Percentiles rank a stretch among this genome's conserved stretches.
Conservation (phyloP, 441 rosid species). For the Metrosideros polymorpha region DNA sequence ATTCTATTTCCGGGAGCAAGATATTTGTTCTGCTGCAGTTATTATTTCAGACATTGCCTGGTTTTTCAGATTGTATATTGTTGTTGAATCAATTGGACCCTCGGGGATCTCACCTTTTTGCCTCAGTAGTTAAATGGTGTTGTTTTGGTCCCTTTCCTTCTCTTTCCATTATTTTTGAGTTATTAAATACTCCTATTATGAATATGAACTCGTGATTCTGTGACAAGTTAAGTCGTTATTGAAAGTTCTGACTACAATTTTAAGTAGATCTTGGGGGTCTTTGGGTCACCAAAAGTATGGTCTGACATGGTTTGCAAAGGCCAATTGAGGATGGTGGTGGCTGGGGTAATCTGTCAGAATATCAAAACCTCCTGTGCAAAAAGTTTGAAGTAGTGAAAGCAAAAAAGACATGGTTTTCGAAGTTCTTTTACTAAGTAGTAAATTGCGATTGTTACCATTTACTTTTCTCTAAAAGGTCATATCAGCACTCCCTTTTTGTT, state of each 20-base stretch:
- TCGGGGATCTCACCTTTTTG: not conserved
- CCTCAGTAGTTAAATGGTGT: not conserved
- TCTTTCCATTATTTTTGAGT: not conserved
- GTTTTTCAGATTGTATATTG: not conserved
- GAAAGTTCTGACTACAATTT: not conserved
- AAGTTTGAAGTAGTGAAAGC: not conserved
- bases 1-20: not conserved
- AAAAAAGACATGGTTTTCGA: not conserved
- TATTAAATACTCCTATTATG: not conserved
- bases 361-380: not conserved
- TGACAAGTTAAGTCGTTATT: not conserved
- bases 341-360: not conserved
- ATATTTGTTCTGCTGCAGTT: not conserved
- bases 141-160: not conserved
- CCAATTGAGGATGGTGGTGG: not conserved
- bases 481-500: not conserved
- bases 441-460: not conserved
- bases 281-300: not conserved
- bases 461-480: not conserved
- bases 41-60: not conserved
- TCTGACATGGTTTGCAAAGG: not conserved
- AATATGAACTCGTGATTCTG: not conserved
- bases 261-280: not conserved
- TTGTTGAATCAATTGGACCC: not conserved
- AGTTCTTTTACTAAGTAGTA: not conserved